Conservation (phyloP, 768 basidiomycete species). For the Amanita phalloides region DNA sequence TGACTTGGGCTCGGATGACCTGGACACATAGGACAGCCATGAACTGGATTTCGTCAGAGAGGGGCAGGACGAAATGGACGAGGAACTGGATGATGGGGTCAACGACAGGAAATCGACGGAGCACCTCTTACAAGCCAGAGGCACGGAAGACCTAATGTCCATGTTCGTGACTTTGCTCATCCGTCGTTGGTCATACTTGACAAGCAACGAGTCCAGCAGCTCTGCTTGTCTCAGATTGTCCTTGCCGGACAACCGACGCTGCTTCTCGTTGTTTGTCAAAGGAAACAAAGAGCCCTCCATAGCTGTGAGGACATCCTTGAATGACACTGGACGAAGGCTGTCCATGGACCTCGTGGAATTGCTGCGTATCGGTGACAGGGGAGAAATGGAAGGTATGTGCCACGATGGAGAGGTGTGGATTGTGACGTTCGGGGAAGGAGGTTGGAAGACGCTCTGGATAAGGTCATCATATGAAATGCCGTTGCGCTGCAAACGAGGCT, state of each 20-base stretch:
- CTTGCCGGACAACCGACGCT: slow-evolving; percentile 6
- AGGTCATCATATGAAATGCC: slow-evolving; percentile 13
- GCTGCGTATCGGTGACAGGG: slow-evolving; percentile 12
- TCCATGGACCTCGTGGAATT: slow-evolving; percentile 14
- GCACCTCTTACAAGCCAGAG: slow-evolving; percentile 13
- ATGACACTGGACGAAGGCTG: slow-evolving; percentile 32
- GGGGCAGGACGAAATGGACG: slow-evolving; percentile 5
- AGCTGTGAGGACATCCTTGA: slow-evolving; percentile 43
- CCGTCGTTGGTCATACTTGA: slow-evolving; percentile 30
- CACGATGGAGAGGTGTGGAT: slow-evolving; percentile 6
- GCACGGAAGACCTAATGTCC: background rate
- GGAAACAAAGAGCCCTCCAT: slow-evolving; percentile 55
- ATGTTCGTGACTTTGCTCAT: slow-evolving; percentile 25
- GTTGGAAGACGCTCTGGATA: background rate
- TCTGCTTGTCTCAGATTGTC: slow-evolving; percentile 17
- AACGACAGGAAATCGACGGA: slow-evolving; percentile 12
- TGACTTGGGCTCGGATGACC: slow-evolving; percentile 10
- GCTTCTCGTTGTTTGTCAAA: slow-evolving; percentile 19
- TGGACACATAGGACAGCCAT: slow-evolving; percentile 7
- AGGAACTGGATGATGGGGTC: slow-evolving; percentile 11
- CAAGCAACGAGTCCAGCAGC: slow-evolving; percentile 33
- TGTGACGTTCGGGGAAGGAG: slow-evolving; percentile 9
- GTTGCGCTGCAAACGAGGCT: slow-evolving; percentile 8
- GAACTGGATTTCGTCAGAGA: slow-evolving; percentile 5
- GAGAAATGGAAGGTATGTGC: slow-evolving; percentile 12